phyloP scores from a whole-genome alignment of 2,329 filamentous ascomycete species.

The Colletotrichum lupini region DNA sequence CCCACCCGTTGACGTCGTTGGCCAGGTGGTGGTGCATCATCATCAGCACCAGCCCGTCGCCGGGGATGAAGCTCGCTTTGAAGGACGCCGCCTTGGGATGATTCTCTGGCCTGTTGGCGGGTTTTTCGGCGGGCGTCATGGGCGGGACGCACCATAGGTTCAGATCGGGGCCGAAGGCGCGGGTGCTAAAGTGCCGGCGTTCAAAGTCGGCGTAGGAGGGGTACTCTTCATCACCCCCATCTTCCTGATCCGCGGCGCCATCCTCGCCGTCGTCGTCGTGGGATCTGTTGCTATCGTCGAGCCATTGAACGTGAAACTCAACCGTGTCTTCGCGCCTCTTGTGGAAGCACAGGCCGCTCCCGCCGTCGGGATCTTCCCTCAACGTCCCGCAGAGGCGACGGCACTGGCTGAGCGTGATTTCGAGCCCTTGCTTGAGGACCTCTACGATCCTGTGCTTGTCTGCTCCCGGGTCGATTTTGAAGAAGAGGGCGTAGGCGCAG shows the following conservation, averaged over 20 bases:
- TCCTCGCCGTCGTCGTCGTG: no score
- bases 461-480: conserved; percentile 40
- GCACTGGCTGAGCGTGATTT: conserved; percentile 49
- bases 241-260: no score
- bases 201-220: not conserved
- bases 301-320: not conserved
- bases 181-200: not conserved
- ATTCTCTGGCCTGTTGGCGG: not conserved
- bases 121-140: not conserved
- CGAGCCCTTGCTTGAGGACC: conserved; percentile 47
- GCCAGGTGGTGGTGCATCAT: not conserved
- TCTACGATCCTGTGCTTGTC: conserved; percentile 30
- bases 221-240: not conserved
- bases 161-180: not conserved
- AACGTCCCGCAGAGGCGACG: conserved; percentile 52
- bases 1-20: not conserved
- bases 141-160: not conserved
- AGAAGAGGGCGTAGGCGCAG: conserved; percentile 53
- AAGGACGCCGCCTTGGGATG: not conserved
- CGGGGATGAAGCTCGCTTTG: not conserved
- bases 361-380: conserved; percentile 45
- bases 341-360: conserved; percentile 50
- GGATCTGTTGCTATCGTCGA: not conserved
- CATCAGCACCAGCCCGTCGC: not conserved
- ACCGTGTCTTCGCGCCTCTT: not conserved